Evolutionary conservation across 176 grass and related monocot species (phyloP).

Genomic region (Secale cereale): DNA sequence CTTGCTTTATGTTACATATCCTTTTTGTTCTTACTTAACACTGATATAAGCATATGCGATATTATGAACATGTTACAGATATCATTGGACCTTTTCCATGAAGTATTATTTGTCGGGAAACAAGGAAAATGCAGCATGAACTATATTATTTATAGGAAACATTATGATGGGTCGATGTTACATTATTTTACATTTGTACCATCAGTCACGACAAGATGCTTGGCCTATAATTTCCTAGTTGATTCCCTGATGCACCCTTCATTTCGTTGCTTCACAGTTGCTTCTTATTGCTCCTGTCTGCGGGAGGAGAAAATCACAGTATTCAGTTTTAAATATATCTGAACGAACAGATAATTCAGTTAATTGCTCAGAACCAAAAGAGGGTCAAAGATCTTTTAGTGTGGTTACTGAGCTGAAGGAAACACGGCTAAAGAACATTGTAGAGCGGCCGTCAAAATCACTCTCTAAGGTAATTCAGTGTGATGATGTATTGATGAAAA

Average conservation of each 20-base stretch:
- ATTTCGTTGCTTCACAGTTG: conserved; percentile 49
- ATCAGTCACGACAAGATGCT: conserved; percentile 8
- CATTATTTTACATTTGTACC: conserved; percentile 2
- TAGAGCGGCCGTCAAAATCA: conserved; percentile 59
- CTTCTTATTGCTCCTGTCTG: conserved; percentile 82
- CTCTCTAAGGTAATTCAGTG: conserved; percentile 64
- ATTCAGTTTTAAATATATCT: conserved; percentile 32
- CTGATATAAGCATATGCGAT: neutral
- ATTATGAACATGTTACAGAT: neutral
- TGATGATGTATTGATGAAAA: conserved; percentile 14
- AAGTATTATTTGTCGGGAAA: neutral
- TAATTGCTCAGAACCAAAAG: conserved; percentile 40
- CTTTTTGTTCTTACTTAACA: conserved; percentile 5
- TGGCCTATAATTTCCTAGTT: neutral
- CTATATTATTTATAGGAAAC: conserved; percentile 6
- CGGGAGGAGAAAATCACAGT: conserved; percentile 50
- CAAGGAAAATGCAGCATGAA: neutral
- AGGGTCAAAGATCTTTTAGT: conserved; percentile 31
- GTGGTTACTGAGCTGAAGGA: conserved; percentile 46
- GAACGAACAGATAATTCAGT: conserved; percentile 30
- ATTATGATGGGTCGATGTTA: neutral
- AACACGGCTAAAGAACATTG: conserved; percentile 64
- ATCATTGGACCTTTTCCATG: neutral
- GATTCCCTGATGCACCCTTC: conserved; percentile 12
- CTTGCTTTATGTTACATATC: neutral